Evolutionary conservation across 2,329 filamentous ascomycete genomes (phyloP), one percentile per base, ranked within the genome.

Genomic region (Epichloe scottii): DNA sequence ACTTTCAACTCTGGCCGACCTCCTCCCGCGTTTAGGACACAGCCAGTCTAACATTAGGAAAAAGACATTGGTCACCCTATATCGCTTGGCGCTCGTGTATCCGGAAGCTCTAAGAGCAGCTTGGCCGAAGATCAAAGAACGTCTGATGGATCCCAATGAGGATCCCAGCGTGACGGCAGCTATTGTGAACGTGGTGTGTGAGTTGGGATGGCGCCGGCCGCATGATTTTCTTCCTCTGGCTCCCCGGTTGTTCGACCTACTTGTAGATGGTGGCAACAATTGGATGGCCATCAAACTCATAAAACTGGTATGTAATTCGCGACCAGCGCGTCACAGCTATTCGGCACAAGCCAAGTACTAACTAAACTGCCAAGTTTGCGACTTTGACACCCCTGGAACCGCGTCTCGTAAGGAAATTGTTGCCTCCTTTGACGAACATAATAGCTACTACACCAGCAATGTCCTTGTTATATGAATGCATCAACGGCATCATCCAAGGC

Each of bases 281-380:
- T 98, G 93, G 93, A 97, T 98, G 91, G 90, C 90, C 53, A 98
- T 98, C 65, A 98, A 98, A 66, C 81, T 98, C 55, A 97, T 98
- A 66, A 98, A 98, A 70, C 77, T 98, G 56, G 88, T 91, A 42
- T n/a, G 62, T 54, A 33, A 33, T 35, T 19, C 33, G 7, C 8
- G 6, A 30, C 26, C 23, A n/a, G 17, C 23, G 40, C 33, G 8
- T 26, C 34, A 35, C 33, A 38, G 38, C 17, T 26, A 12, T 45
- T 30, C 30, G 30, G 30, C 30, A 30, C 30, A 30, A 8, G 10
- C 30, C 30, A 30, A 30, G 17, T 19, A 66, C 58, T 71, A 35
- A 48, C 50, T 37, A 14, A 43, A 14, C 41, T 15, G 14, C 15
- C 47, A 61, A 94, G 86, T 98, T 98, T 75, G 91, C 93, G 42